Percentiles rank a stretch among this genome's conserved stretches.
Evolutionary conservation across 2,329 filamentous ascomycete genomes (phyloP).

Genomic region (Sarocladium kiliense): DNA sequence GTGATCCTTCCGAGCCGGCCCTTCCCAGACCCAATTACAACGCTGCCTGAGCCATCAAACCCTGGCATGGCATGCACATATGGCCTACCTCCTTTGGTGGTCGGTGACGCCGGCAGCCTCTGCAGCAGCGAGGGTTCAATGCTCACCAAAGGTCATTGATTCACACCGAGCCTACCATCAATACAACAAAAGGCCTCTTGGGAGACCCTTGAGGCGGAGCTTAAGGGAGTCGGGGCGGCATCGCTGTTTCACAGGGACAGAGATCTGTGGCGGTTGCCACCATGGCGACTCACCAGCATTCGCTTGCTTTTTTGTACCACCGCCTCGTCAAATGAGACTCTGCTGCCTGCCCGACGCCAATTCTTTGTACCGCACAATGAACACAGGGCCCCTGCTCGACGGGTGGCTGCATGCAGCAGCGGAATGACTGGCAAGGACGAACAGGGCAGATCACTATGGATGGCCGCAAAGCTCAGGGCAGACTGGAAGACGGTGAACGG

Average conservation of each 20-base stretch:
- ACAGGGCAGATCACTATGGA: not conserved
- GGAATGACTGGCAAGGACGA: not conserved
- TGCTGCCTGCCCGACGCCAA: not conserved
- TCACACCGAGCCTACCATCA: not conserved
- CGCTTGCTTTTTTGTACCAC: conserved; percentile 5
- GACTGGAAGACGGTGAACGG: not conserved
- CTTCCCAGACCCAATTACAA: too few relatives aligned
- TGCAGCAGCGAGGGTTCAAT: too few relatives aligned
- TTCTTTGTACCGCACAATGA: not conserved
- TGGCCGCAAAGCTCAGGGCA: not conserved
- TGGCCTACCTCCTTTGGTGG: too few relatives aligned
- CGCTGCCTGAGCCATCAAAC: too few relatives aligned
- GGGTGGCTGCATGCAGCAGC: not conserved
- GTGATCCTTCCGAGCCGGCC: too few relatives aligned
- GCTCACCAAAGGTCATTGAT: not conserved
- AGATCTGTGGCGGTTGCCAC: conserved; percentile 10
- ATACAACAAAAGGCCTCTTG: not conserved
- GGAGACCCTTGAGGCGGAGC: not conserved
- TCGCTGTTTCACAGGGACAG: not conserved
- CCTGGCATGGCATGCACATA: too few relatives aligned
- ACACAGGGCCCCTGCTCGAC: not conserved
- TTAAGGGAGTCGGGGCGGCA: not conserved
- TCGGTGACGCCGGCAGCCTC: too few relatives aligned
- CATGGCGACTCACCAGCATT: not conserved
- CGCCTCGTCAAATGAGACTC: not conserved